These are phyloP conservation scores for Ophiocordyceps robertsii DNA, from an alignment of 2,329 filamentous ascomycete genomes.

Conservation along the genomic window DNA sequence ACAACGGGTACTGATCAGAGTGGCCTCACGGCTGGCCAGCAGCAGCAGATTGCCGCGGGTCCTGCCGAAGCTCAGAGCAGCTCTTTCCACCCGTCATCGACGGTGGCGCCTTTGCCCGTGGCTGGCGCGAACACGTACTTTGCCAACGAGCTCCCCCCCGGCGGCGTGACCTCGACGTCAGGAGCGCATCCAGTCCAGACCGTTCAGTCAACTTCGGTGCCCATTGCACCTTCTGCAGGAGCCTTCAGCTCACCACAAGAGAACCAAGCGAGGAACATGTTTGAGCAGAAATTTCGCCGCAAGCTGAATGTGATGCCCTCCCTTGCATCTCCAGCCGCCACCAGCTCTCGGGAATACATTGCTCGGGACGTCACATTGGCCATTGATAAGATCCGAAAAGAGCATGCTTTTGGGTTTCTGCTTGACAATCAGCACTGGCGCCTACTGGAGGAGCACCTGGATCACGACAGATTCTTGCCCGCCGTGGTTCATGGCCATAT, in stretches of 20 bases:
- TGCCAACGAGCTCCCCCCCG: conserved; percentile 4
- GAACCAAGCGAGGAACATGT: conserved; percentile 11
- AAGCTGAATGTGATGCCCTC: conserved; percentile 1
- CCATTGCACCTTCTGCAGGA: background rate
- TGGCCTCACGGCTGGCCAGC: no score
- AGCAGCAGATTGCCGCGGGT: background rate
- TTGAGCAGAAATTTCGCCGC: conserved; percentile 7
- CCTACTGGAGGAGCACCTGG: conserved; percentile 12
- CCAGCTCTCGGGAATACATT: conserved; percentile 1
- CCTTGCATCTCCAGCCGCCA: background rate
- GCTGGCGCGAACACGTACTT: conserved; percentile 24
- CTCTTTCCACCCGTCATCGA: background rate
- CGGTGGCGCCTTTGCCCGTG: conserved; percentile 17
- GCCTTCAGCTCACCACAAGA: conserved; percentile 10
- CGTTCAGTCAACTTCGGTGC: background rate
- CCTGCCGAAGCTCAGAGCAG: background rate
- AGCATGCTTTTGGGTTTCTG: conserved; percentile 13
- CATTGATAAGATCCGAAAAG: conserved; percentile 13
- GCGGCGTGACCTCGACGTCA: background rate
- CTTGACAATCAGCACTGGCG: conserved; percentile 22
- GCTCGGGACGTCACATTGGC: conserved; percentile 9
- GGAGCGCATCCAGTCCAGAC: background rate
- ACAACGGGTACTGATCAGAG: no score
- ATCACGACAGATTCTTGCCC: conserved; percentile 16
- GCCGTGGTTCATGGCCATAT: conserved; percentile 14